Base-by-base conservation (phyloP, 345 rosid genomes). In the Aurinia saxatilis region DNA sequence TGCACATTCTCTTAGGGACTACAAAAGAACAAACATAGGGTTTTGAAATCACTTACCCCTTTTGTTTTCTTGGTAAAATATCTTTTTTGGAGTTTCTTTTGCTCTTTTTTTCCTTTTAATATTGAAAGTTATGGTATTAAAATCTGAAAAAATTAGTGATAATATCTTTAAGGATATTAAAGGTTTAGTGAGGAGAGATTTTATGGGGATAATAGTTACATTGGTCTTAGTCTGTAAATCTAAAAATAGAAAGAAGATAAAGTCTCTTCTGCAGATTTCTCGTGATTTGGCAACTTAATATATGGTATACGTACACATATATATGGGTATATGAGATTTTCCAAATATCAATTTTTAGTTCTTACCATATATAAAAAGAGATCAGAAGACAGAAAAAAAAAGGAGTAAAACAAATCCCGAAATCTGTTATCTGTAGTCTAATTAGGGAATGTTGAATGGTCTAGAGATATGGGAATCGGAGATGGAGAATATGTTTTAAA, bases 1-100 rank as follows among this genome's bases (percentile, higher is more conserved):
- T 46, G 38, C 62, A 66, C 61, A 44, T 66, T 47, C 7, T 62
- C 57, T 72, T 40, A 72, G 36, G 44, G 3, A 45, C 54, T 63
- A 52, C 19, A 73, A 54, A 54, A 66, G 63, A 73, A 52, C 55
- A 60, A 59, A 31, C 62, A 27, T 66, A 48, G 76, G 72, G 63
- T 47, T 73, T 66, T 72, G 76, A 73, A 68, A 47, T 54, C 57
- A 66, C 68, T 53, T 7, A 53, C 72, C n/a, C n/a, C 60, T 49
- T 63, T 60, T 58, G 12, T 54, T 69, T 48, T 34, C 33, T 34
- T 31, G 13, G 21, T 63, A 21, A 56, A 44, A 34, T 48, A 1
- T 59, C 5, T 16, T 12, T 29, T 25, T 41, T 21, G 12, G 30
- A 12, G 13, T 4, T 33, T 48, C 29, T 52, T 41, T 59, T 15